phyloP scores from a whole-genome alignment of 1,284 basidiomycete genomes.

The Boletellus sp. region DNA sequence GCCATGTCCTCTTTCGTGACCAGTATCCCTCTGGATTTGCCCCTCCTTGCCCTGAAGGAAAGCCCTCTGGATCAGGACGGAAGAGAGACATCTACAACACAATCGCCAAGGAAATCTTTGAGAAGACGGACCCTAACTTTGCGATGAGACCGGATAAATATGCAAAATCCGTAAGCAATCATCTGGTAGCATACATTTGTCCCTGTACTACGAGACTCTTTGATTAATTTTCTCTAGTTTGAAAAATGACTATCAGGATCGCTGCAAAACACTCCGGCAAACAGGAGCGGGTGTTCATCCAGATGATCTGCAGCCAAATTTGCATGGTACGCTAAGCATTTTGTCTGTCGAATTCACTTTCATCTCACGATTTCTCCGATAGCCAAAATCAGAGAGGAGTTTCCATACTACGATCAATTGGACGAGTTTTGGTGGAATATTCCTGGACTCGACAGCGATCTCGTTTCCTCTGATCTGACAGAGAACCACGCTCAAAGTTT shows the following conservation, averaged over 20 bases:
- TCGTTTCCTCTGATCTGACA: not conserved
- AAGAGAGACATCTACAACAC: not conserved
- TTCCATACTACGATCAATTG: not conserved
- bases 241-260: not conserved
- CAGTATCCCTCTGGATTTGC: too few relatives aligned
- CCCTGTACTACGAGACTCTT: not conserved
- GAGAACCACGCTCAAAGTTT: not conserved
- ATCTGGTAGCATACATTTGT: not conserved
- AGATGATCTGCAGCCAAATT: not conserved
- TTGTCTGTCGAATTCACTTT: not conserved
- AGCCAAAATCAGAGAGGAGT: not conserved
- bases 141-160: not conserved
- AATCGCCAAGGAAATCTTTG: not conserved
- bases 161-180: not conserved
- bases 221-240: not conserved
- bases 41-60: not conserved
- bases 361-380: not conserved
- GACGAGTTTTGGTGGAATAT: not conserved
- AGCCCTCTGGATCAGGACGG: not conserved
- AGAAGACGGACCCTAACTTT: not conserved
- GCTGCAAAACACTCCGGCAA: not conserved
- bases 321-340: not conserved
- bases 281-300: not conserved
- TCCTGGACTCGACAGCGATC: slow-evolving; percentile 1
- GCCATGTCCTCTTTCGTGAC: not conserved